Evolutionary conservation across 2,329 filamentous ascomycete species (phyloP).

Genomic region (Lecanicillium sp.): DNA sequence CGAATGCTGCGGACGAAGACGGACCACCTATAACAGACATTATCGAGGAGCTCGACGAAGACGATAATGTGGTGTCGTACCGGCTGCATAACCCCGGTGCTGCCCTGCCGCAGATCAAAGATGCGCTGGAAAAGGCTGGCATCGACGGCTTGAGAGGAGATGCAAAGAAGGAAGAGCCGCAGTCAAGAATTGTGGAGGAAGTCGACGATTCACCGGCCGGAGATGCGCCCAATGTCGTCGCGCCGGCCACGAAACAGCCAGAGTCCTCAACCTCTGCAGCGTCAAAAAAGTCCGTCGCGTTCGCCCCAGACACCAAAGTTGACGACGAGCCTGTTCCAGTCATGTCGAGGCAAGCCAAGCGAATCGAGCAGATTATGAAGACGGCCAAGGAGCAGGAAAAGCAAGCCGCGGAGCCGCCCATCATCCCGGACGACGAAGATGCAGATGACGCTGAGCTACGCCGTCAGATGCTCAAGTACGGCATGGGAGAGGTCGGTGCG

Average conservation of each 20-base stretch:
- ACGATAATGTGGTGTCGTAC: conserved; percentile 73
- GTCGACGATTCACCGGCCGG: neutral
- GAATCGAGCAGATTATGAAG: conserved; percentile 49
- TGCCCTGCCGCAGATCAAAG: conserved; percentile 57
- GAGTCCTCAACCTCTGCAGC: conserved; percentile 2
- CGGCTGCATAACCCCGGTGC: conserved; percentile 60
- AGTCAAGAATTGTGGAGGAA: neutral
- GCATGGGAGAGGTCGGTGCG: conserved; percentile 78
- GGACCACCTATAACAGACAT: conserved; percentile 83
- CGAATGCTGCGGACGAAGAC: conserved; percentile 57
- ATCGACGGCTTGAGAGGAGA: conserved; percentile 38
- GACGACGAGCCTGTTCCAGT: conserved; percentile 27
- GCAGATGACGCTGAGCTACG: conserved; percentile 73
- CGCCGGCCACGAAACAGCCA: neutral
- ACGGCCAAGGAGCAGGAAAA: conserved; percentile 47
- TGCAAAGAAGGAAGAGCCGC: neutral
- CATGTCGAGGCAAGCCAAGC: conserved; percentile 34
- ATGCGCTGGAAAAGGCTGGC: conserved; percentile 72
- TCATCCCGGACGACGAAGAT: conserved; percentile 68
- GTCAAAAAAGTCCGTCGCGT: conserved; percentile 53
- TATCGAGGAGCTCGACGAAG: conserved; percentile 82
- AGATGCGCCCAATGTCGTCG: neutral
- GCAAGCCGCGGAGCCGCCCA: conserved; percentile 31
- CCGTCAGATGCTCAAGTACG: conserved; percentile 85
- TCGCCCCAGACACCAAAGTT: conserved; percentile 51